Evolutionary conservation across 129 eudicot genomes (phyloP).

Genomic region (Lactuca saligna): DNA sequence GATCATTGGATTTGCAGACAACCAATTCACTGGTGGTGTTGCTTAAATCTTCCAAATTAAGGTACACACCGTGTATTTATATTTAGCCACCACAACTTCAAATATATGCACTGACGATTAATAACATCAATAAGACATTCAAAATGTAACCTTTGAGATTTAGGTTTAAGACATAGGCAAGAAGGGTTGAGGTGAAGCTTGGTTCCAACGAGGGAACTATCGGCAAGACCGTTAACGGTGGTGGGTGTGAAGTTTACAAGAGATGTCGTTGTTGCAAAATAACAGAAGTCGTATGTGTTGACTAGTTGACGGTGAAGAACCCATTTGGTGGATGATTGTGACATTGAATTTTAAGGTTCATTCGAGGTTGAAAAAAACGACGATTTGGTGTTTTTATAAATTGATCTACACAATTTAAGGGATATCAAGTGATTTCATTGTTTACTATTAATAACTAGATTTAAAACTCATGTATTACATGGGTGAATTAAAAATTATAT

Average conservation of each 20-base stretch:
- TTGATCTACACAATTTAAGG: too few species aligned
- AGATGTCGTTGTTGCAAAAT: slow-evolving; percentile 61
- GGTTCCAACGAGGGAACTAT: slow-evolving; percentile 79
- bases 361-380: too few species aligned
- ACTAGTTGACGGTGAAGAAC: too few species aligned
- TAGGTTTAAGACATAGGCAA: slow-evolving; percentile 42
- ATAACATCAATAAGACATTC: not conserved
- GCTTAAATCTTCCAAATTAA: slow-evolving; percentile 93
- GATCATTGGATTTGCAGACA: slow-evolving; percentile 92
- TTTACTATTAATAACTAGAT: too few species aligned
- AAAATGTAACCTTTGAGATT: not conserved
- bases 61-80: slow-evolving; percentile 97
- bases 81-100: slow-evolving; percentile 90
- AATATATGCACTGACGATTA: slow-evolving; percentile 35
- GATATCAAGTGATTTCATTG: too few species aligned
- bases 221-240: slow-evolving; percentile 79
- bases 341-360: too few species aligned
- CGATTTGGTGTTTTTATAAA: too few species aligned
- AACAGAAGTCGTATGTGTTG: not conserved
- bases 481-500: too few species aligned
- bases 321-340: too few species aligned
- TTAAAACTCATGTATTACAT: too few species aligned
- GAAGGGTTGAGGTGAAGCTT: slow-evolving; percentile 75
- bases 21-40: slow-evolving; percentile 99
- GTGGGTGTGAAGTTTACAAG: slow-evolving; percentile 73